Conservation (phyloP, 2,329 filamentous ascomycete genomes). For the Blastomyces emzantsi region DNA sequence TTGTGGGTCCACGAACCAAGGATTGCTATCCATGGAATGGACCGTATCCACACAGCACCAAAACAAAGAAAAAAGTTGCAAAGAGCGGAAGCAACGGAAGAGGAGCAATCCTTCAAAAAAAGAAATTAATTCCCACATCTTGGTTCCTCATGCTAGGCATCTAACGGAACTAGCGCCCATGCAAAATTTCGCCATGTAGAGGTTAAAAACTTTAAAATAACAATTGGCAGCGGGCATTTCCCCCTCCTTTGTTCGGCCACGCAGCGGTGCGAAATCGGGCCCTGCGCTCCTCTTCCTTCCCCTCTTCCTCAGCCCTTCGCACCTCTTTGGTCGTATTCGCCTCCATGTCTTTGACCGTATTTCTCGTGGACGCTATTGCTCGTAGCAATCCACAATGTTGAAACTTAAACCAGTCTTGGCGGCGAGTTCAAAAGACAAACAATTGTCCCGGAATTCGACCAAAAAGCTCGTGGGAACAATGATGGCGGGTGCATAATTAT, state of each 20-base stretch:
- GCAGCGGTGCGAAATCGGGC: neutral
- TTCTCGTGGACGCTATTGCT: neutral
- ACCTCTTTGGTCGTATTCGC: neutral
- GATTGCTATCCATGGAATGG: neutral
- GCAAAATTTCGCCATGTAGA: neutral
- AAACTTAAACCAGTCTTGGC: neutral
- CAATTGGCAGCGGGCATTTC: neutral
- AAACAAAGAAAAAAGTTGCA: neutral
- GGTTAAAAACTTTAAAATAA: constrained; percentile 2
- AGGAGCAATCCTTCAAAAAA: neutral
- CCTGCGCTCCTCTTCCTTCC: neutral
- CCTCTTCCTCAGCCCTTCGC: neutral
- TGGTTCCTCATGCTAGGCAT: neutral
- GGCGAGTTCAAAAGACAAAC: neutral
- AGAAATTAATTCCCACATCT: neutral
- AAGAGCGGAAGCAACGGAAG: neutral
- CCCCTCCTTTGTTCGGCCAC: neutral
- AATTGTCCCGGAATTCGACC: neutral
- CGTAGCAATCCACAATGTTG: neutral
- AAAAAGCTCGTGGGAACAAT: neutral
- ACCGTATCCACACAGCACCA: neutral
- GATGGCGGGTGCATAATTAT: neutral
- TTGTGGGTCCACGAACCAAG: constrained; percentile 3
- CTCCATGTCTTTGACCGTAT: neutral
- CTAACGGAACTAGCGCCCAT: neutral